Evolutionary conservation across 805 yeast genomes (phyloP), one percentile per base, ranked within the genome.

Genomic region (Scheffersomyces coipomensis): DNA sequence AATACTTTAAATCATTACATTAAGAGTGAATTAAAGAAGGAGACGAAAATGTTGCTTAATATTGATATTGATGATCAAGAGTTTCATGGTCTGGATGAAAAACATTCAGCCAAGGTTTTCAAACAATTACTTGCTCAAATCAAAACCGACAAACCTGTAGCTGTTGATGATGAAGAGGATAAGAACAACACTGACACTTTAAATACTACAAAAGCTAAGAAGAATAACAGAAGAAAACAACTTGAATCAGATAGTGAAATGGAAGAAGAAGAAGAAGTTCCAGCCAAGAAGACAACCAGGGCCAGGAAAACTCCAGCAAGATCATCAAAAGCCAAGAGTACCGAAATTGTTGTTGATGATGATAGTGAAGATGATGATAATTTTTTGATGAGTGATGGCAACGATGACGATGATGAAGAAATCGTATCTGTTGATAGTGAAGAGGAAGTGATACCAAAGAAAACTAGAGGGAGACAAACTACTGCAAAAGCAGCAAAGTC

Each of bases 1-100:
- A 65, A 69, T 25, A 80, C 90, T 0, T 64, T 91, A 36, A 79
- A 76, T 30, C 76, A 72, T n/a, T 84, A 78, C 49, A 75, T 85
- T 18, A 76, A 76, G 32, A 56, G 61, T 19, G 88, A 84, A 48
- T 63, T 82, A 33, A 64, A 61, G 8, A 71, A 67, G 23, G 85
- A 81, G 47, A 67, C 79, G 13, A 65, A 73, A 12, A 53, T 78
- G 43, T 55, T 84, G 30, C 54, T 71, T 35, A 55, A 71, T 3
- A 60, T 67, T 60, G 64, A 76, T 48, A 64, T 60, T 13, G 66
- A 73, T 35, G 63, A 68, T 3, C 73, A 69, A 18, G 63, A 58
- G 13, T 51, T 44, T 58, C 58, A 60, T 37, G 54, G 51, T 21
- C 59, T 55, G 3, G 66, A 60, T 29, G 62, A 59, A 8, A 47